Evolutionary conservation across 2,329 filamentous ascomycete species (phyloP).

Genomic region (Penicillium sp.): DNA sequence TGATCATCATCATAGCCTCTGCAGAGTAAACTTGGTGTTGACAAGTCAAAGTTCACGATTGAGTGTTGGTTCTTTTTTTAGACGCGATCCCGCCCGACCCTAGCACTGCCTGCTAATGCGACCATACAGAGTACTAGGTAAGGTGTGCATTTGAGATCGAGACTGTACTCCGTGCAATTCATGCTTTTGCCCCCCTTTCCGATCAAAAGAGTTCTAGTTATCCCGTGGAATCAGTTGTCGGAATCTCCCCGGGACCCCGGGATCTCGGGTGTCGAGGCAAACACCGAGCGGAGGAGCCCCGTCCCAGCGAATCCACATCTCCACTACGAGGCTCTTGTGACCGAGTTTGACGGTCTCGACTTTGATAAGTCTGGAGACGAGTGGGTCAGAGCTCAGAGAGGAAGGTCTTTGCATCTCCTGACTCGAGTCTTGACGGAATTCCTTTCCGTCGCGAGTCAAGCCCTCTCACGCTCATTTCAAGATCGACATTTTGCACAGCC

Average conservation of each 20-base stretch:
- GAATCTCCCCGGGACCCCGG: not conserved
- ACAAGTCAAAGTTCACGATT: slow-evolving; percentile 9
- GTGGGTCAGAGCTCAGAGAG: slow-evolving; percentile 1
- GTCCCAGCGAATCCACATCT: not conserved
- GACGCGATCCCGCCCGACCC: slow-evolving; percentile 6
- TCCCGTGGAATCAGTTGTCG: not conserved
- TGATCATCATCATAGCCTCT: slow-evolving; percentile 2
- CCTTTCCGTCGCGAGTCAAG: not conserved
- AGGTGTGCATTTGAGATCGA: not conserved
- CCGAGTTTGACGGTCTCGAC: not conserved
- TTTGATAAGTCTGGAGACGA: not conserved
- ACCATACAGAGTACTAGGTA: not conserved
- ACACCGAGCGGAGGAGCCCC: not conserved
- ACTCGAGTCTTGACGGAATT: not conserved
- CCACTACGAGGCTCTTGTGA: slow-evolving; percentile 12
- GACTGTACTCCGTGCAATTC: not conserved
- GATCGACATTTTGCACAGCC: not conserved
- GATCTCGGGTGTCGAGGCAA: not conserved
- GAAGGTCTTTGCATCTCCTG: not conserved
- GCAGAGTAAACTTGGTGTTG: slow-evolving; percentile 3
- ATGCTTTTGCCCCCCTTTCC: not conserved
- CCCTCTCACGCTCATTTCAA: slow-evolving; percentile 6
- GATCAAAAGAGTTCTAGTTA: not conserved
- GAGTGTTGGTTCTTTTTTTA: slow-evolving; percentile 23
- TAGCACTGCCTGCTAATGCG: too few relatives aligned